These are phyloP conservation scores for Salicornia ramosissima DNA, from an alignment of 148 eudicot genomes.

Conservation along the genomic window DNA sequence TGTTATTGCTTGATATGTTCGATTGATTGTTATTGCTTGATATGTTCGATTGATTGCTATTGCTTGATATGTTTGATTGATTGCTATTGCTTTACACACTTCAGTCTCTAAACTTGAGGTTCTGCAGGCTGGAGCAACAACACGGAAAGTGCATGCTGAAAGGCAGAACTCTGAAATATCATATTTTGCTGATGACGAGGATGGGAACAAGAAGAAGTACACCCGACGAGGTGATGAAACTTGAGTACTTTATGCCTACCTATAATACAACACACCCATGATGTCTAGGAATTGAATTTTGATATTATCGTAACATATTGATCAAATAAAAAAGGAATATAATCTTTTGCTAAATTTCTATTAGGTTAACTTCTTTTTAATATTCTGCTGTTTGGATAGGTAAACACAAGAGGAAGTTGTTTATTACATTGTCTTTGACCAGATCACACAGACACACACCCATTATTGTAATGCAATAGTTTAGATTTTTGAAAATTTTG, in stretches of 20 bases:
- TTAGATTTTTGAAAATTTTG: no score
- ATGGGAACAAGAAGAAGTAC: slow-evolving; percentile 79
- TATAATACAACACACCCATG: neutral
- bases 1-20: neutral
- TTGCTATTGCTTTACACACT: slow-evolving; percentile 3
- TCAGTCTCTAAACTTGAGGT: slow-evolving; percentile 10
- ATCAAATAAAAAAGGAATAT: no score
- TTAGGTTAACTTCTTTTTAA: neutral
- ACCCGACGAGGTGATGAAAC: slow-evolving; percentile 60
- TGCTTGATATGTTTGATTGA: slow-evolving; percentile 1
- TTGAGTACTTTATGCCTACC: slow-evolving; percentile 9
- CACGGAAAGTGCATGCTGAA: slow-evolving; percentile 78
- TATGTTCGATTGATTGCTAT: slow-evolving; percentile 6
- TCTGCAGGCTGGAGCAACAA: slow-evolving; percentile 83
- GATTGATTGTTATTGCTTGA: neutral
- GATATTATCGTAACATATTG: neutral
- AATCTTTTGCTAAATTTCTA: neutral
- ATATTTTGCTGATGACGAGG: slow-evolving; percentile 97
- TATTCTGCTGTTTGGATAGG: neutral
- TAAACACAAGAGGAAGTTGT: neutral
- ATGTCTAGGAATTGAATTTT: neutral
- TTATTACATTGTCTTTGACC: no score
- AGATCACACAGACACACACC: no score
- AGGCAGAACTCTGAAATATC: slow-evolving; percentile 79
- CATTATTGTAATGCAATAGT: no score